These are phyloP conservation scores for Tricholomella constricta DNA, from an alignment of 768 basidiomycete species.

Conservation along the genomic window DNA sequence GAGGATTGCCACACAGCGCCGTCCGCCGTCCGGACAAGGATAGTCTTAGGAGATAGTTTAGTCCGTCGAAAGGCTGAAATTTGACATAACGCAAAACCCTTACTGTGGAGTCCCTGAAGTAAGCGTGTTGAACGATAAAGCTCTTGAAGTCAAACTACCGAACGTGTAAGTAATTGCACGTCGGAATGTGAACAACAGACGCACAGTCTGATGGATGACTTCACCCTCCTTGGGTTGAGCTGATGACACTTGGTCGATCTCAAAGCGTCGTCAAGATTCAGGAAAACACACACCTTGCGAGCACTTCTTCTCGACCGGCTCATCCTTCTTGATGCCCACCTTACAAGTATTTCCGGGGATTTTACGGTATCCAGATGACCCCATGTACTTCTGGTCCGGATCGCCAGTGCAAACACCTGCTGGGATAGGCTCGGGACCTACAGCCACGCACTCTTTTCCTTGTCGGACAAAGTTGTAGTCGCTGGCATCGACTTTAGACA, in stretches of 20 bases:
- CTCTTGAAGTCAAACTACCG: slow-evolving; percentile 66
- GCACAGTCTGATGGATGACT: slow-evolving; percentile 72
- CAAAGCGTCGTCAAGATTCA: background rate
- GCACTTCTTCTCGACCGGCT: slow-evolving; percentile 71
- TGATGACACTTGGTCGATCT: slow-evolving; percentile 24
- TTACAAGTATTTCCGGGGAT: slow-evolving; percentile 93
- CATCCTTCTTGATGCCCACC: slow-evolving; percentile 72
- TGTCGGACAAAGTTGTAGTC: slow-evolving; percentile 89
- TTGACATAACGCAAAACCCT: slow-evolving; percentile 14
- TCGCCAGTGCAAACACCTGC: slow-evolving; percentile 64
- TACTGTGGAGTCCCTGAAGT: slow-evolving; percentile 81
- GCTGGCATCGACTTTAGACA: slow-evolving; percentile 37
- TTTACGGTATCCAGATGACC: slow-evolving; percentile 89
- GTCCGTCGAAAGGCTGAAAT: background rate
- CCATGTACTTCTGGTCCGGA: slow-evolving; percentile 66
- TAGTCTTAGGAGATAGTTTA: slow-evolving; percentile 51
- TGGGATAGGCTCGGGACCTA: slow-evolving; percentile 87
- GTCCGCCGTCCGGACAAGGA: slow-evolving; percentile 81
- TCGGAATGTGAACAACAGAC: slow-evolving; percentile 22
- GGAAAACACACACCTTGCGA: slow-evolving; percentile 60
- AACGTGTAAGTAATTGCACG: background rate
- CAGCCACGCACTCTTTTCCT: slow-evolving; percentile 74
- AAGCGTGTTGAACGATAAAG: slow-evolving; percentile 72
- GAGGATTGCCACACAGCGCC: slow-evolving; percentile 88
- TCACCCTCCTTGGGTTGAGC: slow-evolving; percentile 83